Conservation (phyloP, 129 eudicot species). For the Smallanthus sonchifolius region DNA sequence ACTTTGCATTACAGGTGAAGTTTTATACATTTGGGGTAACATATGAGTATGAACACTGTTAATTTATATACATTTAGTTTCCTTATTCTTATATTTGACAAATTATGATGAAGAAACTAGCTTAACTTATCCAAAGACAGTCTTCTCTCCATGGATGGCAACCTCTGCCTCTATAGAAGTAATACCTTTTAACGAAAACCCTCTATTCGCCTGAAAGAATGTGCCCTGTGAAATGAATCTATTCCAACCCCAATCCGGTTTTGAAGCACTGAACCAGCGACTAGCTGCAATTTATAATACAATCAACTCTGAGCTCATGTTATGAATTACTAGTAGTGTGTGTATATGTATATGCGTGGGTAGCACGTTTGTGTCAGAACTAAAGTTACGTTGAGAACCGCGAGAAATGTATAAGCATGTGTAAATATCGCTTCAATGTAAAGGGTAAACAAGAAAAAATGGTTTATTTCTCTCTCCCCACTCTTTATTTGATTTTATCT, state of each 20-base stretch:
- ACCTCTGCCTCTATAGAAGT: conserved; percentile 53
- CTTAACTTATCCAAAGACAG: conserved; percentile 9
- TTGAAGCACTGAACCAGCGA: conserved; percentile 49
- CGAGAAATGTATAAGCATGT: no score
- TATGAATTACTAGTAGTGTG: neutral
- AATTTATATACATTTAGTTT: neutral
- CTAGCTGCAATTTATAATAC: conserved; percentile 36
- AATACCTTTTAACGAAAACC: conserved; percentile 31
- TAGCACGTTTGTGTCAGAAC: no score
- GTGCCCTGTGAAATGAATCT: conserved; percentile 35
- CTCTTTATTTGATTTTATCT: no score
- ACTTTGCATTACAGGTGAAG: neutral
- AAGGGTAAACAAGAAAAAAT: no score
- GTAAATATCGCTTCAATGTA: no score
- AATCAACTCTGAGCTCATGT: neutral
- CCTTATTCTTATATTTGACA: neutral
- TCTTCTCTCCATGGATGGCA: conserved; percentile 38
- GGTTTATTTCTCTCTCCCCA: no score
- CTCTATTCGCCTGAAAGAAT: conserved; percentile 26
- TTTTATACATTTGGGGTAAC: neutral
- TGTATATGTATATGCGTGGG: no score
- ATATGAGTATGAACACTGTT: neutral
- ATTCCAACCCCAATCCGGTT: conserved; percentile 37
- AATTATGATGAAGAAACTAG: neutral
- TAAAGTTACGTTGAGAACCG: no score